Evolutionary conservation across 148 eudicot species (phyloP), one percentile per base, ranked within the genome.

Genomic region (Heliosperma pusillum): DNA sequence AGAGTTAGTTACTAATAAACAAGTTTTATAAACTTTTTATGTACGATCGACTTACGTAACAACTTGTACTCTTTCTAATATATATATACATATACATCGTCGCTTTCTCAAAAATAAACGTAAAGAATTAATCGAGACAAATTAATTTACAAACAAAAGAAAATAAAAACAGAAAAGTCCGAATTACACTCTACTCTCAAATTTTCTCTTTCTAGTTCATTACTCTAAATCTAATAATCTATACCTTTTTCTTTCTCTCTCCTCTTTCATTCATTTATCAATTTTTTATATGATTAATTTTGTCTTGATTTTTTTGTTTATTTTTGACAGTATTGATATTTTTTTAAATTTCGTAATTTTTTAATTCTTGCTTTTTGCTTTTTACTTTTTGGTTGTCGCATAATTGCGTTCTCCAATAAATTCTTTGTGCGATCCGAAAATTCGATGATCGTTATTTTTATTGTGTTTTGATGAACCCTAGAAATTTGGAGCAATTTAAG

Each of bases 121-220:
- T 36, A 36, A 36, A 36, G 42, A 36, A 36, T 36, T 36, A 7
- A 36, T 36, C 42, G 9, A 36, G 1, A 36, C 42, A 10, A 36
- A 36, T 36, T 6, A 36, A 0, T 36, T 36, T 36, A 5, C 42
- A 36, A 36, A 36, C 22, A 25, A 25, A 25, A n/a, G n/a, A n/a
- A n/a, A n/a, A n/a, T 7, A 63, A 79, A 81, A 74, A 80, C 79
- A 22, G 71, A 76, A 42, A 66, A 40, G 3, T 76, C 83, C 83
- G 73, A 76, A 47, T 58, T 66, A 66, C 45, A 73, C 77, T 72
- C 58, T 12, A 50, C 70, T 29, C 42, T 25, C 36, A 62, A 71
- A 61, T 79, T 83, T 80, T 76, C 83, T 79, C 84, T 69, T 75
- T 81, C 74, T 75, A 59, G 74, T 44, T 76, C 84, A 78, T 80